Base-by-base conservation (phyloP, 805 yeast species). In the Candida xyloterini region DNA sequence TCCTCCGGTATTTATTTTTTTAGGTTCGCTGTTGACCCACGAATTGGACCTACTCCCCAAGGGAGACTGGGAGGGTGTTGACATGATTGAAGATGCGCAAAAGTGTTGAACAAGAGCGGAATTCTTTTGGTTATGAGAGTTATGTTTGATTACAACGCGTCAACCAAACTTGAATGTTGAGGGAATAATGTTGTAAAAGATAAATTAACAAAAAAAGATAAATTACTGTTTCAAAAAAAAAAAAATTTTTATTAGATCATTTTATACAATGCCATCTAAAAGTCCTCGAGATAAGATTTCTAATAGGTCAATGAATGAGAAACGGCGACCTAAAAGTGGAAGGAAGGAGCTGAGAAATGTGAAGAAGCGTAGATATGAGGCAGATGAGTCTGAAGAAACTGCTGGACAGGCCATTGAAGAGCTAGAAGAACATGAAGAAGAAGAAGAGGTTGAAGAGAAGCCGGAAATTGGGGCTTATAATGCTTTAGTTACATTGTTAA, bases 341-440 rank as follows among this genome's bases (percentile, higher is more conserved):
- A 70, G 93, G 57, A 70, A 70, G 35, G 79, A 79, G 44, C 54
- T 78, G 53, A 71, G 93, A 59, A 66, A 67, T 3, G 75, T 83
- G 21, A 1, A 62, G 70, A 48, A 65, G 78, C 53, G 46, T 47
- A 23, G 43, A 47, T 36, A 23, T 23, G 25, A n/a, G 43, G 42
- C 25, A 52, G 40, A 8, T 46, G 42, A 42, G 41, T 23, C 8
- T 30, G 35, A 18, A 41, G 53, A 31, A 40, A 11, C 14, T 5
- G 11, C 15, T 11, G 15, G 13, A 8, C 15, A 26, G 28, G 13
- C 28, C 11, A 5, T 10, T 26, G 28, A 26, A 14, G 28, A 26
- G 28, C 3, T 8, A 5, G 73, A 62, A 4, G 65, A 59, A 13
- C 66, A 60, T 7, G 58, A 43, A 7, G 59, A 48, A 0, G 56